These are phyloP conservation scores for Diaporthe nobilis DNA, from an alignment of 2,329 filamentous ascomycete genomes.

Conservation along the genomic window DNA sequence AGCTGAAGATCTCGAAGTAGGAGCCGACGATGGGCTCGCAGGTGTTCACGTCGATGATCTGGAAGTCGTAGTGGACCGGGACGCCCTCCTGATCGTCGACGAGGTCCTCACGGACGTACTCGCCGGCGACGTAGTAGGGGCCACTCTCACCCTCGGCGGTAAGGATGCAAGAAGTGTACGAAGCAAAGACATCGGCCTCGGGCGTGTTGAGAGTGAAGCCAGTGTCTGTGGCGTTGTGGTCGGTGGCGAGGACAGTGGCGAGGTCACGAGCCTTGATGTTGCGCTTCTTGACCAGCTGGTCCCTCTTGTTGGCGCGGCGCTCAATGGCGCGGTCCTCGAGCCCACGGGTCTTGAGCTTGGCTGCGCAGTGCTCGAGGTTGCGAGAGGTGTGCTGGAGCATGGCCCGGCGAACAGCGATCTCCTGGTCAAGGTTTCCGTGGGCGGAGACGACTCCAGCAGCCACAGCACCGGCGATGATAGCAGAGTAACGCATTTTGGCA, in stretches of 20 bases:
- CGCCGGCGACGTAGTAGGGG: slow-evolving; percentile 66
- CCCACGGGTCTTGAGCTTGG: slow-evolving; percentile 56
- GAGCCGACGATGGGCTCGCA: slow-evolving; percentile 64
- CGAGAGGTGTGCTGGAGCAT: slow-evolving; percentile 53
- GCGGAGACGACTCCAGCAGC: slow-evolving; percentile 47
- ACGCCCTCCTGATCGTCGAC: slow-evolving; percentile 63
- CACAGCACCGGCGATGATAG: slow-evolving; percentile 44
- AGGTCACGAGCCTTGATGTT: slow-evolving; percentile 51
- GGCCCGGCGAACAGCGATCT: slow-evolving; percentile 56
- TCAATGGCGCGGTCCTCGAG: slow-evolving; percentile 53
- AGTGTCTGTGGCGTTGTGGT: slow-evolving; percentile 53
- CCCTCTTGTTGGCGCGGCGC: slow-evolving; percentile 54
- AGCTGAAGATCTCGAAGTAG: slow-evolving; percentile 68
- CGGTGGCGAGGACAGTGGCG: slow-evolving; percentile 50
- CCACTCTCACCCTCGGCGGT: slow-evolving; percentile 63
- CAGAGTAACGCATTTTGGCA: slow-evolving; percentile 46
- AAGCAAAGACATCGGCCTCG: slow-evolving; percentile 51
- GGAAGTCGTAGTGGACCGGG: slow-evolving; percentile 64
- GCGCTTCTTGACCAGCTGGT: slow-evolving; percentile 52
- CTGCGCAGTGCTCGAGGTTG: slow-evolving; percentile 55
- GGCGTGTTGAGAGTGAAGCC: slow-evolving; percentile 50
- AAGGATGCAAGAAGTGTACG: slow-evolving; percentile 60
- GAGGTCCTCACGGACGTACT: slow-evolving; percentile 64
- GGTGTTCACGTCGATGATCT: slow-evolving; percentile 67
- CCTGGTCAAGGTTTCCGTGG: slow-evolving; percentile 57